These are phyloP conservation scores for Cardamine resedifolia DNA, from an alignment of 345 rosid species.

Conservation along the genomic window DNA sequence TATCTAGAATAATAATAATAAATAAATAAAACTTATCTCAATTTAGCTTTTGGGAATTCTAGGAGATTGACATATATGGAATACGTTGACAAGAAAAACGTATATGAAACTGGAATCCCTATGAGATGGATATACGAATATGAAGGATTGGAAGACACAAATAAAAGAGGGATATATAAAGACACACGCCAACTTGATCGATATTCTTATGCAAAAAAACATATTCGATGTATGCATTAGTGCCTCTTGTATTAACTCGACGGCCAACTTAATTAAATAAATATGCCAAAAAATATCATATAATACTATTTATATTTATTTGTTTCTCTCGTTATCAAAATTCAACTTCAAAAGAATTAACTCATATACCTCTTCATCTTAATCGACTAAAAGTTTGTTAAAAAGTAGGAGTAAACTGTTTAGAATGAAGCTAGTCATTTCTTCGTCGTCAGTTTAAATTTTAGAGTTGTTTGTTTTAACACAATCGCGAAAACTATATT, in stretches of 20 bases:
- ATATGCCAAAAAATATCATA: not conserved
- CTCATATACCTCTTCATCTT: no score
- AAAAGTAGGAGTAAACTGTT: no score
- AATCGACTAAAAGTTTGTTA: no score
- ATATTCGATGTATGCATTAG: conserved; percentile 11
- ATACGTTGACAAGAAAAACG: conserved; percentile 22
- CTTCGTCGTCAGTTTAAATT: no score
- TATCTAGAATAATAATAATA: not conserved
- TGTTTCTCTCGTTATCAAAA: no score
- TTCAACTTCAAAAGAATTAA: no score
- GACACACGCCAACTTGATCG: conserved; percentile 26
- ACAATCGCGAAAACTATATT: no score
- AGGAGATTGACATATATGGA: conserved; percentile 11
- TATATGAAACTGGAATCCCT: not conserved
- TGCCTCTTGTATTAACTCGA: conserved; percentile 28
- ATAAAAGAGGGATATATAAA: conserved; percentile 5
- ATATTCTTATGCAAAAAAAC: conserved; percentile 7
- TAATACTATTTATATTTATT: no score
- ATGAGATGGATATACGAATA: conserved; percentile 3
- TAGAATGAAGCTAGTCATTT: no score
- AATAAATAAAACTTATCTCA: not conserved
- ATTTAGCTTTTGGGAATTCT: conserved; percentile 11
- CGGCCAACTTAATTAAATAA: conserved; percentile 4
- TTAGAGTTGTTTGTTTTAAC: no score
- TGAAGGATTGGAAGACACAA: not conserved